Base-by-base conservation (phyloP, 2,329 filamentous ascomycete species). In the Phoma sp. region DNA sequence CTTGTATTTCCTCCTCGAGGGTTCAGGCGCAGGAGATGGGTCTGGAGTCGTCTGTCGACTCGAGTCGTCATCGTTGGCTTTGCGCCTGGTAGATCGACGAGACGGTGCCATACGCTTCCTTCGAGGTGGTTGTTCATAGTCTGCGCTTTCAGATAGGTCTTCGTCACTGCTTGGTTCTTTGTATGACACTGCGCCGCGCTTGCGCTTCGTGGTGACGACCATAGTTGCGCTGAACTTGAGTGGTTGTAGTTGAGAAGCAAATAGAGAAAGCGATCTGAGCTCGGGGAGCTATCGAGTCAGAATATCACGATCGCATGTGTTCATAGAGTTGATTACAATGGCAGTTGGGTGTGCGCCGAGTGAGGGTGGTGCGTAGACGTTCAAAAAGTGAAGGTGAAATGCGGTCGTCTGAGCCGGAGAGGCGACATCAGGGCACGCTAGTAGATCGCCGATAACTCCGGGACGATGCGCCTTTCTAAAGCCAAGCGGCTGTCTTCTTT, bases 111-210 rank as follows among this genome's bases (percentile, higher is more conserved):
- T 24, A 33, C 58, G 67, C 56, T 64, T 64, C n/a, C 48, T 58
- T 15, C 41, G 49, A 7, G 56, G 24, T 3, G 25, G 35, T 19
- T 22, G 47, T 12, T 61, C 65, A 1, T 57, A 29, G 8, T 55
- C 67, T 19, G 67, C 66, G 47, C 59, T 58, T 4, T 61, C 62
- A 6, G 65, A 63, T 1, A 66, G 17, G 24, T 69, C 71, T 5
- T 74, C 71, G 22, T 73, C 70, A 50, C 66, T 74, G 50, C 70
- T 74, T 31, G 68, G 68, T 51, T 76, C 74, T 47, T 65, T 70
- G 48, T 76, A 76, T 27, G 73, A 76, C 37, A 76, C 64, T 39
- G 67, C 56, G 40, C 59, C 69, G 41, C 73, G 63, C 59, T 72
- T 75, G 63, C 74, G 73, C 61, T 75, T 74, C 51, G 70, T 59